Base-by-base conservation (phyloP, 352 stramenopile genomes). In the Phytophthora nicotianae region DNA sequence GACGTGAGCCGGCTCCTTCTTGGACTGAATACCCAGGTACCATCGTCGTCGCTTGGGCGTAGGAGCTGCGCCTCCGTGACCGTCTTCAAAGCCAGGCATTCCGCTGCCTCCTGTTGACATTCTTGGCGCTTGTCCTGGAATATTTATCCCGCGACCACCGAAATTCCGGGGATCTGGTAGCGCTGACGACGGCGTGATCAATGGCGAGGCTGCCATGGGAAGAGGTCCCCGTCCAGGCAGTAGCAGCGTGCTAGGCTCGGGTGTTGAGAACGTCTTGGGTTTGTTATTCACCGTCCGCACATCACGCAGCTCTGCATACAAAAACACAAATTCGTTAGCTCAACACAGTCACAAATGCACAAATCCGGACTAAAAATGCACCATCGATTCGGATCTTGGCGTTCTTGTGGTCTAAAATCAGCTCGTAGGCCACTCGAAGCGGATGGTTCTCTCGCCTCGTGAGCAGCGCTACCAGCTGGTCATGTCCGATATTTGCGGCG, bases 1-100 rank as follows among this genome's bases (percentile, higher is more conserved):
- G 32, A 99, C 97, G 68, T 99, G 96, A 32, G 96, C 97, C 11
- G 98, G 97, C 62, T 99, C 97, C 76, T 99, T 99, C 75, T 99
- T 99, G 66, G 91, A 98, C 85, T 99, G 98, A 70, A 99, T 99
- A 40, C 98, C 98, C 50, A 99, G 68, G 70, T 99, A 99, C 98
- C 98, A 99, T 63, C 97, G 75, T 70, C 97, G 85, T 40, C 83
- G 65, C 69, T 95, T 95, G 5, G 77, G 74, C 0, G 80, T 71
- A 8, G 79, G 79, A 6, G 66, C 62, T 4, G 32, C 57, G 26
- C 47, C 54, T 5, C 65, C 60, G 40, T 72, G 69, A 2, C 45
- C 58, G 40, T 86, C 77, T 1, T 86, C 77, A 53, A 74, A 81
- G 0, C 74, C 72, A 57, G 60, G 23, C 41, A 74, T 52, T 9